Evolutionary conservation across 2,329 filamentous ascomycete species (phyloP).

Genomic region (Penicillium sp.): DNA sequence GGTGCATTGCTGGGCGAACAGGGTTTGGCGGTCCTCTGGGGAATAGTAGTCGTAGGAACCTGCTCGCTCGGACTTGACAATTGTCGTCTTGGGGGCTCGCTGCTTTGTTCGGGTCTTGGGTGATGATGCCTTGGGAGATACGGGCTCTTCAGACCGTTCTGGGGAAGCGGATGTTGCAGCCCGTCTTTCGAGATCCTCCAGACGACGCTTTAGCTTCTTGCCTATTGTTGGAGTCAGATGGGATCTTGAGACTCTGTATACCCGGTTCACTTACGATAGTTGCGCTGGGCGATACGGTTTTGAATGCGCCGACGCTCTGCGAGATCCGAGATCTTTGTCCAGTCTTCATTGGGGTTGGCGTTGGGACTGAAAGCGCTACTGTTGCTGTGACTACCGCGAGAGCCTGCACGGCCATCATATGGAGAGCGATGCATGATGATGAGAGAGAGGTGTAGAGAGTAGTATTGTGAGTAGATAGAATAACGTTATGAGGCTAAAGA

Average conservation of each 20-base stretch:
- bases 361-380: constrained; percentile 94
- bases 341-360: constrained; percentile 94
- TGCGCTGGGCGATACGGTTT: constrained; percentile 95
- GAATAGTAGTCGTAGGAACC: constrained; percentile 35
- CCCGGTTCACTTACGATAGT: constrained; percentile 71
- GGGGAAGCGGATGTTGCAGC: constrained; percentile 60
- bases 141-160: constrained; percentile 55
- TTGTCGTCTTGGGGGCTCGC: constrained; percentile 28
- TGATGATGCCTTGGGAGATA: constrained; percentile 29
- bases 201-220: constrained; percentile 65
- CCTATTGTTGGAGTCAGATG: constrained; percentile 36
- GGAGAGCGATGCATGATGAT: constrained; percentile 34
- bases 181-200: constrained; percentile 61
- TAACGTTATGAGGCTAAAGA: constrained; percentile 3
- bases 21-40: constrained; percentile 48
- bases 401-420: constrained; percentile 33
- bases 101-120: constrained; percentile 28
- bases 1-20: constrained; percentile 58
- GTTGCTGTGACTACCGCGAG: constrained; percentile 68
- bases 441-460: constrained; percentile 3
- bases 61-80: constrained; percentile 28
- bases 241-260: neutral
- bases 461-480: constrained; percentile 6
- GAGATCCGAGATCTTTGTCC: constrained; percentile 98
- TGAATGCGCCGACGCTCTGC: constrained; percentile 92